These are phyloP conservation scores for Dryas alaskensis DNA, from an alignment of 306 rosid genomes.

Conservation along the genomic window DNA sequence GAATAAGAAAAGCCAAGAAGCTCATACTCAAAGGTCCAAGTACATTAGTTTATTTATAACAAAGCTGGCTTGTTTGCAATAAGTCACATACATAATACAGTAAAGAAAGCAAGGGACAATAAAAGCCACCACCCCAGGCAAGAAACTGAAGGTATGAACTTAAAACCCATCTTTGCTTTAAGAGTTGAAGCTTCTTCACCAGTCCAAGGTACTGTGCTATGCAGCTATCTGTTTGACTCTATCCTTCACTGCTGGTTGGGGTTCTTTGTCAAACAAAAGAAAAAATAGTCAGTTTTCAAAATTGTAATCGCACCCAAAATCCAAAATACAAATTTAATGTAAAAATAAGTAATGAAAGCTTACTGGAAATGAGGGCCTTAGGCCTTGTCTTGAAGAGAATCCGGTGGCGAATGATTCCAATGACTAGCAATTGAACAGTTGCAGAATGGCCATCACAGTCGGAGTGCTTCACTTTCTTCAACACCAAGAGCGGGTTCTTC, in stretches of 20 bases:
- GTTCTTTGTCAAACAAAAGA: conserved; percentile 31
- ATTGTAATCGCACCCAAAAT: neutral
- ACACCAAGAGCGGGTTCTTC: conserved; percentile 77
- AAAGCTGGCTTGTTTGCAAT: neutral
- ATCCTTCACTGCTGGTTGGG: conserved; percentile 47
- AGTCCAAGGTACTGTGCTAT: conserved; percentile 11
- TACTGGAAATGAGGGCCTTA: conserved; percentile 79
- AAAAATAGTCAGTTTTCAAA: neutral
- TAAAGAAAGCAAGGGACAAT: no score
- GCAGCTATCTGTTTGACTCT: conserved; percentile 37
- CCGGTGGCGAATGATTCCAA: conserved; percentile 69
- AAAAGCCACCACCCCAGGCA: no score
- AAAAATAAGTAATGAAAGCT: conserved; percentile 9
- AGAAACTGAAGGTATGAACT: no score
- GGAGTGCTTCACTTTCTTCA: conserved; percentile 53
- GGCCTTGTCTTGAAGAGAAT: conserved; percentile 91
- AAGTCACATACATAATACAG: neutral
- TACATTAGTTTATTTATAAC: neutral
- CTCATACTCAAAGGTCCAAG: no score
- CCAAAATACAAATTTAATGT: neutral
- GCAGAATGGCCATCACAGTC: conserved; percentile 16
- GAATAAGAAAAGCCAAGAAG: neutral
- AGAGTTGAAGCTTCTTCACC: conserved; percentile 4
- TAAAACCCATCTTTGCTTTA: neutral
- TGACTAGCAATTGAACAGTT: conserved; percentile 57